A percentile compares a stretch with the other conserved stretches of the same genome.
Conservation (phyloP, 129 eudicot species). For the Lonicera japonica region DNA sequence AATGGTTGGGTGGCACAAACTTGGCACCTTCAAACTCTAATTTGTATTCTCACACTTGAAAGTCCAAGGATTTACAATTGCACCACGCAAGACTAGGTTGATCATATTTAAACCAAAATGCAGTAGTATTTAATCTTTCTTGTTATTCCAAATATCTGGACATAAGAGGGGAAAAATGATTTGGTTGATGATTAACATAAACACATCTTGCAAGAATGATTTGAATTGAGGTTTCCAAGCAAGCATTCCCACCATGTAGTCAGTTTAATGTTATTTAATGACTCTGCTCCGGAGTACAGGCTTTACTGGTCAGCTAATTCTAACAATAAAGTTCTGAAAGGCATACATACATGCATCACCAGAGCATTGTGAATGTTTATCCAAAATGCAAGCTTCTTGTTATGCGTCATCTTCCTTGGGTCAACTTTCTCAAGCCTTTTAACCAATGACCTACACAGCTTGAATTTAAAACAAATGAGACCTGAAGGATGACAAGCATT, state of each 20-base stretch:
- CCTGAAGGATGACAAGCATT: background rate
- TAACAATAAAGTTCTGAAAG: conserved; percentile 4
- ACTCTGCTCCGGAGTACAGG: background rate
- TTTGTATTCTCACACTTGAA: too few relatives aligned
- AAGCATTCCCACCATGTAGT: background rate
- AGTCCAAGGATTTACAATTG: too few relatives aligned
- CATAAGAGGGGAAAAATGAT: too few relatives aligned
- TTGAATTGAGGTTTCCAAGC: background rate
- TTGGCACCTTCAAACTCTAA: too few relatives aligned
- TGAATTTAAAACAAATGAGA: conserved; percentile 15
- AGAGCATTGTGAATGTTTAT: conserved; percentile 79
- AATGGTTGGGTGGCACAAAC: too few relatives aligned
- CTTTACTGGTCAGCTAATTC: background rate
- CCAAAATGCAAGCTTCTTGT: conserved; percentile 88
- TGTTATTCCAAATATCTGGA: too few relatives aligned
- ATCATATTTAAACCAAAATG: too few relatives aligned
- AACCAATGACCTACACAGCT: conserved; percentile 51
- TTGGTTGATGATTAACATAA: background rate
- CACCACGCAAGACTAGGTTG: too few relatives aligned
- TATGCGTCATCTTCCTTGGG: conserved; percentile 76
- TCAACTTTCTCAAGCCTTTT: conserved; percentile 74
- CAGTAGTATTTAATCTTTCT: too few relatives aligned
- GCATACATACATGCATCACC: conserved; percentile 92
- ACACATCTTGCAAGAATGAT: background rate
- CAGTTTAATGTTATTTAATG: background rate